Evolutionary conservation across 805 yeast species (phyloP).

Genomic region (Candida succiphila): DNA sequence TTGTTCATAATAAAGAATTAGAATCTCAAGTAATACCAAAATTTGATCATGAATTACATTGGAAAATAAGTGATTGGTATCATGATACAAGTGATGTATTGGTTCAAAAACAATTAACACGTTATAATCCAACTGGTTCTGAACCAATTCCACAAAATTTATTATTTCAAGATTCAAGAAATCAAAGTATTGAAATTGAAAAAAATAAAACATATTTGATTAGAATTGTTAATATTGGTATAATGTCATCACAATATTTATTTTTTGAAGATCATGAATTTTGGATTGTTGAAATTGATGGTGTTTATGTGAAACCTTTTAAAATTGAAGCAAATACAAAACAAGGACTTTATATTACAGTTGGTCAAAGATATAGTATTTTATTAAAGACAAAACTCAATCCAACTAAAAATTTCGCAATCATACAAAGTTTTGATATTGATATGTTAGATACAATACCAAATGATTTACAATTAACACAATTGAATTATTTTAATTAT

Average conservation of each 20-base stretch:
- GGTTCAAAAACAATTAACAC: constrained; percentile 37
- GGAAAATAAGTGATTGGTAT: constrained; percentile 56
- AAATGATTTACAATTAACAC: constrained; percentile 39
- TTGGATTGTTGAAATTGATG: constrained; percentile 67
- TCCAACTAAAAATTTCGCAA: constrained; percentile 39
- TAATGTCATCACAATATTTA: constrained; percentile 66
- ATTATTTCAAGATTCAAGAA: constrained; percentile 55
- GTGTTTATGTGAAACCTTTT: constrained; percentile 53
- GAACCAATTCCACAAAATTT: constrained; percentile 70
- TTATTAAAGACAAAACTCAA: constrained; percentile 44
- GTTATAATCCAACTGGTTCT: constrained; percentile 78
- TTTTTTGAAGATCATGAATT: constrained; percentile 64
- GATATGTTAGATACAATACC: constrained; percentile 68
- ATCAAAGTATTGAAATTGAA: constrained; percentile 43
- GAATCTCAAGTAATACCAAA: constrained; percentile 40
- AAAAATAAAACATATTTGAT: constrained; percentile 54
- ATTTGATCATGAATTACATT: constrained; percentile 51
- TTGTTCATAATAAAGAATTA: constrained; percentile 45
- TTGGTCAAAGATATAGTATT: constrained; percentile 76
- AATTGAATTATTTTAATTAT: constrained; percentile 49
- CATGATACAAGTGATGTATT: constrained; percentile 42
- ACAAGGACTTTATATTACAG: constrained; percentile 59
- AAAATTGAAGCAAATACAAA: constrained; percentile 41
- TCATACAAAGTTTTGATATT: constrained; percentile 53
- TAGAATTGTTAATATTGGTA: constrained; percentile 57